These are phyloP conservation scores for Chaetomiaceae sp. DNA, from an alignment of 2,329 filamentous ascomycete genomes.

Conservation along the genomic window DNA sequence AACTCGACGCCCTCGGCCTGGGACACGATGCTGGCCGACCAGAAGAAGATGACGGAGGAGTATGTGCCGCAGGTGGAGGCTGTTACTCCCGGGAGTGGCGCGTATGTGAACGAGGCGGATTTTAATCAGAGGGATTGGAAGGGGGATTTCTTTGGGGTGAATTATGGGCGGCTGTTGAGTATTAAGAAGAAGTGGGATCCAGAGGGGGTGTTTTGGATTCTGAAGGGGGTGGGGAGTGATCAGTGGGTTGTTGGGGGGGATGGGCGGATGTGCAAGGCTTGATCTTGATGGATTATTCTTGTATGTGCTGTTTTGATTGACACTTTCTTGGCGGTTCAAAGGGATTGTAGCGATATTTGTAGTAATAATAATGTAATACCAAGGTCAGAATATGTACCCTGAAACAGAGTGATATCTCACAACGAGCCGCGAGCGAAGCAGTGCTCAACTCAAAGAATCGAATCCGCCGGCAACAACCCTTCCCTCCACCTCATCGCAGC, in stretches of 20 bases:
- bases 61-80: conserved; percentile 32
- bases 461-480: conserved; percentile 14
- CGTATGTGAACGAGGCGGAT: conserved; percentile 50
- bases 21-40: conserved; percentile 27
- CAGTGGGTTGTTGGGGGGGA: background rate
- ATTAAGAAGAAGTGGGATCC: conserved; percentile 51
- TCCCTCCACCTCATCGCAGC: conserved; percentile 32
- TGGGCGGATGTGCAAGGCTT: conserved; percentile 17
- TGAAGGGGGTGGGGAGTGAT: conserved; percentile 36
- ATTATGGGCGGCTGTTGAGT: conserved; percentile 37
- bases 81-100: conserved; percentile 38
- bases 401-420: too few relatives aligned
- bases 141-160: conserved; percentile 42
- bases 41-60: conserved; percentile 29
- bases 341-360: too few relatives aligned
- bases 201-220: conserved; percentile 41
- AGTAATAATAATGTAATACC: too few relatives aligned
- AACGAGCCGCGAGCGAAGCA: too few relatives aligned
- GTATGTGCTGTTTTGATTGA: too few relatives aligned
- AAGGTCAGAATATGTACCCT: too few relatives aligned
- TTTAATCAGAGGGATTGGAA: conserved; percentile 40
- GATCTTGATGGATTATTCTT: too few relatives aligned
- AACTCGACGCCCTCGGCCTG: conserved; percentile 29
- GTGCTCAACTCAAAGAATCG: conserved; percentile 2
- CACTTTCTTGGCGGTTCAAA: too few relatives aligned